Evolutionary conservation across 176 grass and related monocot genomes (phyloP).

Genomic region (Oryza glumipatula): DNA sequence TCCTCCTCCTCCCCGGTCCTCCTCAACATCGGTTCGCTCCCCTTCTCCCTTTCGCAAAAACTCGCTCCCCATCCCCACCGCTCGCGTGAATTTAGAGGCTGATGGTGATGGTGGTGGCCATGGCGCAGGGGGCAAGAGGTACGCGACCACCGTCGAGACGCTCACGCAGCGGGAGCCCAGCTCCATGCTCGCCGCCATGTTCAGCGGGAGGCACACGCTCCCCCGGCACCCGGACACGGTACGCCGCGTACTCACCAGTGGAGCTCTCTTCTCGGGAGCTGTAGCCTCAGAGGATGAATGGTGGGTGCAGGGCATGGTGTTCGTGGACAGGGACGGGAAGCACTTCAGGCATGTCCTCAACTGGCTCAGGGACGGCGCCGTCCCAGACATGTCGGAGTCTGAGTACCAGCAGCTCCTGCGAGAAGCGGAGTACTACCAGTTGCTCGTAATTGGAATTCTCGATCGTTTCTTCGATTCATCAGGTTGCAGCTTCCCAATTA

Average conservation of each 20-base stretch:
- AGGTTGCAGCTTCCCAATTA: background rate
- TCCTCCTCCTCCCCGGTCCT: slow-evolving; percentile 53
- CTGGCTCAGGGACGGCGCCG: slow-evolving; percentile 79
- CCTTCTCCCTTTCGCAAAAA: slow-evolving; percentile 25
- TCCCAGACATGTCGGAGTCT: slow-evolving; percentile 61
- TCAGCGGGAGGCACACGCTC: slow-evolving; percentile 85
- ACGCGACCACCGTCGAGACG: slow-evolving; percentile 80
- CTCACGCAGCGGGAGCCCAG: slow-evolving; percentile 85
- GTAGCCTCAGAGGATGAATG: background rate
- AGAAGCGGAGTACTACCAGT: slow-evolving; percentile 93
- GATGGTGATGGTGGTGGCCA: background rate
- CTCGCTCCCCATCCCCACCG: background rate
- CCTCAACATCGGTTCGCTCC: slow-evolving; percentile 64
- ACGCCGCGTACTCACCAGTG: background rate
- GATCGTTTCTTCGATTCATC: background rate
- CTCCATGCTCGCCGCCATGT: slow-evolving; percentile 95
- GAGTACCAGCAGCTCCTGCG: slow-evolving; percentile 70
- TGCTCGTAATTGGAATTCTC: slow-evolving; percentile 56
- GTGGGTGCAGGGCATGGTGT: slow-evolving; percentile 72
- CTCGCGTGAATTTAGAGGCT: slow-evolving; percentile 1
- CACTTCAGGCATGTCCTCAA: slow-evolving; percentile 91
- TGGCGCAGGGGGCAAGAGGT: slow-evolving; percentile 77
- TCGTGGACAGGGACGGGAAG: slow-evolving; percentile 93
- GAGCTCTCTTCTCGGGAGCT: background rate
- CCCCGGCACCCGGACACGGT: slow-evolving; percentile 57